Base-by-base conservation (phyloP, 305 asterid genomes). In the Fraxinus platypoda region DNA sequence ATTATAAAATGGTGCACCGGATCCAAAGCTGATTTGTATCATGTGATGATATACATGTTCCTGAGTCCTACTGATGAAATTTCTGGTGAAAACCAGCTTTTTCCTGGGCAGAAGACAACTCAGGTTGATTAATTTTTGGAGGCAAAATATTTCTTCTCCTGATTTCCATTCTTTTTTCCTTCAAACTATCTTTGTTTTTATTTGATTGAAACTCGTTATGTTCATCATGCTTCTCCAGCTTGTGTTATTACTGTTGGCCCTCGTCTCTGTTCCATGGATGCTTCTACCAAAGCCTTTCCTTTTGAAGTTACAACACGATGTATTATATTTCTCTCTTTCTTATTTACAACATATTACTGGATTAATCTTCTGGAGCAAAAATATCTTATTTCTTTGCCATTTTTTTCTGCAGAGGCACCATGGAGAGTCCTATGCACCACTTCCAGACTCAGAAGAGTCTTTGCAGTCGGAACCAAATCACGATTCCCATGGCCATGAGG, bases 31-130 rank as follows among this genome's bases (percentile, higher is more conserved):
- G 98, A 94, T 91, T 87, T 94, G 80, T 94, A 94, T 83, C 98
- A 94, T 86, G 95, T 94, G 77, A 93, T 94, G 97, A 94, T 94
- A 92, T 94, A 94, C 94, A 94, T 94, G 98, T 94, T 94, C 86
- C 93, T 94, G 84, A 84, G 97, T 82, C 98, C 98, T 43, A 89
- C 94, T 4, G 94, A 87, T 68, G 95, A 90, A 38, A 86, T 91
- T 8, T n/a, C n/a, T 41, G 95, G 94, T 72, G 97, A 93, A 82
- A 93, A 93, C 88, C 84, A 91, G 87, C 94, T 93, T 83, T 93
- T 93, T 87, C 70, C 91, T 83, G 93, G 93, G 75, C 97, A 93
- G 92, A 92, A 89, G 91, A 88, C 81, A 75, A 49, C 86, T 85
- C 98, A 91, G 97, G 95, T 91, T 74, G 54, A 83, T 70, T 71